phyloP scores from a whole-genome alignment of 257 asterid genomes.

The Anisodus acutangulus region DNA sequence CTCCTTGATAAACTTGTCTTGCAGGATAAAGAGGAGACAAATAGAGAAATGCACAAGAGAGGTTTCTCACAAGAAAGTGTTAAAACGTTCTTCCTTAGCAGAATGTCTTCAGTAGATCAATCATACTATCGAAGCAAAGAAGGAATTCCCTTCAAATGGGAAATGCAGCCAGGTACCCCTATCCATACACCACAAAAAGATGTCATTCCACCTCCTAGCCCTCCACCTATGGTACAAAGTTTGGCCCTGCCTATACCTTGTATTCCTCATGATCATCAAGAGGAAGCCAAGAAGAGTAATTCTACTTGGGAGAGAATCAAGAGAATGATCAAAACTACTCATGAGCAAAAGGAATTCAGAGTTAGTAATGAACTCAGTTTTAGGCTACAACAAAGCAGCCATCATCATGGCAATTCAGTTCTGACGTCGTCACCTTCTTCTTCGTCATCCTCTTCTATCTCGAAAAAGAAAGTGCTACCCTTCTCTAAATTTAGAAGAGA shows the following conservation, averaged over 20 bases:
- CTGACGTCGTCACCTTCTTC: too few species aligned
- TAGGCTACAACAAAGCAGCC: neutral
- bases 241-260: conserved; percentile 29
- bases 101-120: conserved; percentile 48
- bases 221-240: conserved; percentile 46
- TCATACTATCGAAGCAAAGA: conserved; percentile 32
- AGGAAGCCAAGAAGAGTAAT: neutral
- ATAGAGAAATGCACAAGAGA: conserved; percentile 43
- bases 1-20: neutral
- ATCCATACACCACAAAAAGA: conserved; percentile 33
- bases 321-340: conserved; percentile 2
- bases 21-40: conserved; percentile 48
- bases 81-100: conserved; percentile 39
- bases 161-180: conserved; percentile 49
- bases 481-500: conserved; percentile 34
- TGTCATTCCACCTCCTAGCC: conserved; percentile 45
- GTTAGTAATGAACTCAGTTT: conserved; percentile 28
- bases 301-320: conserved; percentile 31
- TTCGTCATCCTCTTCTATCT: neutral
- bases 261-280: neutral
- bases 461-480: neutral
- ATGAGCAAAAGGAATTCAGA: neutral
- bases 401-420: neutral
- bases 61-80: conserved; percentile 52
- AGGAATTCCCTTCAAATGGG: conserved; percentile 52